Evolutionary conservation across 371 early-diverging fungal genomes (phyloP).

Genomic region (Mucor plumbeus): DNA sequence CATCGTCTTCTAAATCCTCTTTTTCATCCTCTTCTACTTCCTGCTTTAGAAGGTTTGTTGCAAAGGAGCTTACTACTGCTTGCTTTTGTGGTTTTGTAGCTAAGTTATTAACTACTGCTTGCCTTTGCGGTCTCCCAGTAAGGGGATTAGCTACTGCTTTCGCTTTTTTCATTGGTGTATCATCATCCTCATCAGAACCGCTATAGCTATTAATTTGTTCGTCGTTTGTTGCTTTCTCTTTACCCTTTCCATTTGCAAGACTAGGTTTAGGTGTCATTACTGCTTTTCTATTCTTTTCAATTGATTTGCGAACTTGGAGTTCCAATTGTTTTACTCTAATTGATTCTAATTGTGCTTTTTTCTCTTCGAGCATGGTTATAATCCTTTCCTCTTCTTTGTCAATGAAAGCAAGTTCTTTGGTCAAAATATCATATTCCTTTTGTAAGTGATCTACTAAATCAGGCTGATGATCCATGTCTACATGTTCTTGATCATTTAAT

Average conservation of each 20-base stretch:
- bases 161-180: not conserved
- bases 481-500: not conserved
- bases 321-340: not conserved
- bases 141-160: not conserved
- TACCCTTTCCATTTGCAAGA: not conserved
- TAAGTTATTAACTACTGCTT: not conserved
- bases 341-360: not conserved
- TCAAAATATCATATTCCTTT: not conserved
- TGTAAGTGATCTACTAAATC: not conserved
- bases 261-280: not conserved
- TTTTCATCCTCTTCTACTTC: too few relatives aligned
- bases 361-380: not conserved
- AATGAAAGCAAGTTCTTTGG: not conserved
- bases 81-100: not conserved
- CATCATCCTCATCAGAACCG: not conserved
- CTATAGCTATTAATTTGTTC: not conserved
- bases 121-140: not conserved
- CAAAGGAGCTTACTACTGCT: not conserved
- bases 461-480: not conserved
- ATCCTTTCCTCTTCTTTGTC: not conserved
- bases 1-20: too few relatives aligned
- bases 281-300: constrained; percentile 5
- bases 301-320: constrained; percentile 2
- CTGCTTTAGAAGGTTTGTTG: too few relatives aligned
- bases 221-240: not conserved